Conservation (phyloP, 2,329 filamentous ascomycete species). For the Claviceps arundinis region DNA sequence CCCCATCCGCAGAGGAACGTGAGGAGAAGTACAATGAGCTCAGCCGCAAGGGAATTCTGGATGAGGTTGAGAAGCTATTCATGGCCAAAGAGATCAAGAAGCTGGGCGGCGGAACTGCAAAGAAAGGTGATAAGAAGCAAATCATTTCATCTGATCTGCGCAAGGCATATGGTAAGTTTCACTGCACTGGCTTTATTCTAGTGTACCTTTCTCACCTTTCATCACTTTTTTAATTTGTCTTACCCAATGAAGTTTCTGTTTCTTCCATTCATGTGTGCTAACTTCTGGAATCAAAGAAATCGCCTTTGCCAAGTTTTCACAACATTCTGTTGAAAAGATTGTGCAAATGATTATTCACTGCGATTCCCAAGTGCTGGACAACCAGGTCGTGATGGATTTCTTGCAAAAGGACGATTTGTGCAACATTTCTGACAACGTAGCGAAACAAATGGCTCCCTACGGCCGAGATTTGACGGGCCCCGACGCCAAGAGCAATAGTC, state of each 20-base stretch:
- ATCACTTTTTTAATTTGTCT: not conserved
- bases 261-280: too few species aligned
- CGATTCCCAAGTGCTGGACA: slow-evolving; percentile 77
- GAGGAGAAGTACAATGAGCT: slow-evolving; percentile 95
- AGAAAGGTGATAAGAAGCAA: slow-evolving; percentile 94
- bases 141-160: slow-evolving; percentile 84
- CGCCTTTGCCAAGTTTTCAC: slow-evolving; percentile 85
- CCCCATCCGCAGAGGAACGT: slow-evolving; percentile 73
- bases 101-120: slow-evolving; percentile 55
- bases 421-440: slow-evolving; percentile 78
- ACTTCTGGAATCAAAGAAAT: slow-evolving; percentile 44
- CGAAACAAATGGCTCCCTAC: slow-evolving; percentile 88
- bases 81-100: slow-evolving; percentile 93
- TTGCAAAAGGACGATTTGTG: slow-evolving; percentile 85
- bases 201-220: not conserved
- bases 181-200: not conserved
- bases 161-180: slow-evolving; percentile 60
- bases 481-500: slow-evolving; percentile 60
- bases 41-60: slow-evolving; percentile 85
- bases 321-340: slow-evolving; percentile 68
- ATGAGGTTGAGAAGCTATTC: slow-evolving; percentile 95
- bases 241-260: not conserved
- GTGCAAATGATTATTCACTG: slow-evolving; percentile 93
- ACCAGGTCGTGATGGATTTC: slow-evolving; percentile 91
- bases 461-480: slow-evolving; percentile 93